Evolutionary conservation across 1,284 basidiomycete species (phyloP).

Genomic region (Tylopilus orsonianus): DNA sequence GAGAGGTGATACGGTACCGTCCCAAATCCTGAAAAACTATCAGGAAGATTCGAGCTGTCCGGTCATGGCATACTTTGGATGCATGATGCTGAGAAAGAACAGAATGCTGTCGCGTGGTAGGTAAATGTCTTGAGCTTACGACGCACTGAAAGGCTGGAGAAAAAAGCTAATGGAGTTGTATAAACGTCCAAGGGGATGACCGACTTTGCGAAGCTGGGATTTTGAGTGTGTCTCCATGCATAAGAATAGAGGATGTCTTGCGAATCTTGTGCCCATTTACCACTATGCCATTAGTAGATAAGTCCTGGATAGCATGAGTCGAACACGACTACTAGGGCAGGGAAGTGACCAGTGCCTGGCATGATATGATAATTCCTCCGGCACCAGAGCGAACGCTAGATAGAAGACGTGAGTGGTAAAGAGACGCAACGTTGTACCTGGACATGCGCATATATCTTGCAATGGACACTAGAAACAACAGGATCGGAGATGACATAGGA

Average conservation of each 20-base stretch:
- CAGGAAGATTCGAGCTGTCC: constrained; percentile 3
- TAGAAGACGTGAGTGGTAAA: neutral
- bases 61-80: constrained; percentile 45
- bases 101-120: constrained; percentile 52
- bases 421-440: neutral
- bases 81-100: constrained; percentile 53
- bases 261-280: constrained; percentile 69
- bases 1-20: constrained; percentile 65
- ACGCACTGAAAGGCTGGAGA: constrained; percentile 65
- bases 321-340: neutral
- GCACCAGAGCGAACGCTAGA: constrained; percentile 60
- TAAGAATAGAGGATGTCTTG: constrained; percentile 64
- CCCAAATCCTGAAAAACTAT: constrained; percentile 48
- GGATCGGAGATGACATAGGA: constrained; percentile 50
- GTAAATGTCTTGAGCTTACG: constrained; percentile 52
- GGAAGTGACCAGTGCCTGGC: constrained; percentile 48
- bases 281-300: constrained; percentile 75
- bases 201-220: constrained; percentile 65
- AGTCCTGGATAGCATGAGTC: constrained; percentile 47
- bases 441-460: constrained; percentile 73
- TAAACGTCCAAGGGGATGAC: constrained; percentile 6
- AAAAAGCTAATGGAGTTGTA: neutral
- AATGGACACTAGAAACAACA: constrained; percentile 67
- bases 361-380: constrained; percentile 73
- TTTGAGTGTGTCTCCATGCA: constrained; percentile 69